Conservation (phyloP, 805 yeast species). For the Nakazawaea ernobii region DNA sequence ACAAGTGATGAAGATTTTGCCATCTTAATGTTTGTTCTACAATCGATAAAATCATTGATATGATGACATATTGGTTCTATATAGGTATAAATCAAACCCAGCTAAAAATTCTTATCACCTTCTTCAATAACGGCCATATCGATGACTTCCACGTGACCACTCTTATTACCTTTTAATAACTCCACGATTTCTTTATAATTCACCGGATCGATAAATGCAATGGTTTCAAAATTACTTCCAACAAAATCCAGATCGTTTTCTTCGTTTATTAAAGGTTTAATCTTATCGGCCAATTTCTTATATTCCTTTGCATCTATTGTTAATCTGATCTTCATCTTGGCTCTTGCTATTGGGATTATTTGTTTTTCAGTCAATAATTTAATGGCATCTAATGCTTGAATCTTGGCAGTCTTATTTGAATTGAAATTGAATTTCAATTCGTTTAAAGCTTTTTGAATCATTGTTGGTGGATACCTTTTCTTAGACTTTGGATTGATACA, state of each 20-base stretch:
- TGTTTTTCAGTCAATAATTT: conserved; percentile 70
- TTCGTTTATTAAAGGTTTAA: conserved; percentile 16
- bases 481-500: conserved; percentile 87
- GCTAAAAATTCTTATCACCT: conserved; percentile 26
- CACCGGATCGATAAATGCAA: conserved; percentile 79
- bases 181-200: conserved; percentile 68
- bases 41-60: not conserved
- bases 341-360: conserved; percentile 88
- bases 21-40: conserved; percentile 23
- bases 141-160: conserved; percentile 72
- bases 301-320: conserved; percentile 49
- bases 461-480: conserved; percentile 90
- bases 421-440: conserved; percentile 76
- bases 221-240: conserved; percentile 24
- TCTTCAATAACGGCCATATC: conserved; percentile 85
- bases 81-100: too few species aligned
- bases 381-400: conserved; percentile 90
- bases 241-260: conserved; percentile 25
- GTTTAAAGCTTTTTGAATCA: conserved; percentile 81
- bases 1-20: conserved; percentile 27
- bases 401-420: conserved; percentile 70
- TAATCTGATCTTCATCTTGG: conserved; percentile 84
- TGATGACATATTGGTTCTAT: too few species aligned
- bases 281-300: conserved; percentile 28
- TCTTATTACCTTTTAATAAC: conserved; percentile 38